Base-by-base conservation (phyloP, 257 asterid genomes). In the Lithospermum erythrorhizon region DNA sequence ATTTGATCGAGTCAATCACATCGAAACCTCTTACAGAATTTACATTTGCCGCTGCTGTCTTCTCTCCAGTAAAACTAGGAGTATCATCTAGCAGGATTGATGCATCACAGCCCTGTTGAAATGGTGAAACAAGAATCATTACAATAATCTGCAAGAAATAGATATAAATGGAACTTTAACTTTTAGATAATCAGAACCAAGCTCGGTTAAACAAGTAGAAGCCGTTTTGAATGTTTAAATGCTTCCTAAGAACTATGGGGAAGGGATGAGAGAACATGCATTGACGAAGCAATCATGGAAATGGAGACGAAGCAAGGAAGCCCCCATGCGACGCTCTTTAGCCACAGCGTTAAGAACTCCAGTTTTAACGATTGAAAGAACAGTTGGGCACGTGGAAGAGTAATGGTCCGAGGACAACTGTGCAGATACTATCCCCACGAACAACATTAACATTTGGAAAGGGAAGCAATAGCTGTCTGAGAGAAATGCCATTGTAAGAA, bases 251-350 rank as follows among this genome's bases (percentile, higher is more conserved):
- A 20, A 20, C 14, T 9, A 18, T 11, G 61, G 53, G 58, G 21
- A 52, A 25, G 20, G 24, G 56, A 24, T 55, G 58, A 63, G 72
- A 61, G 74, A 58, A 72, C 81, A 23, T 75, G 73, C 88, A 77
- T 79, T 80, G 48, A 84, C 94, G 18, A 82, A 84, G 80, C 94
- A 84, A 23, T 84, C 94, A 9, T 84, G 94, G 45, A 84, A 84
- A 69, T 84, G 89, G 30, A 84, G 89, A 51, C 94, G 94, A 7
- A 84, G 87, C 56, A 85, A 68, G 2, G 87, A 82, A 15, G 89
- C 87, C 4, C 78, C 94, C 79, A 82, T 76, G 68, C 94, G 89
- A 19, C 64, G 82, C 58, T 85, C 94, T 61, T 76, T 78, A 16
- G 48, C 49, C 6, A 82, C 72, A 11, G 83, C 82, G 20, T 30